Evolutionary conservation across 179 eudicot species (phyloP), one percentile per base, ranked within the genome.

Genomic region (Vitellaria paradoxa): DNA sequence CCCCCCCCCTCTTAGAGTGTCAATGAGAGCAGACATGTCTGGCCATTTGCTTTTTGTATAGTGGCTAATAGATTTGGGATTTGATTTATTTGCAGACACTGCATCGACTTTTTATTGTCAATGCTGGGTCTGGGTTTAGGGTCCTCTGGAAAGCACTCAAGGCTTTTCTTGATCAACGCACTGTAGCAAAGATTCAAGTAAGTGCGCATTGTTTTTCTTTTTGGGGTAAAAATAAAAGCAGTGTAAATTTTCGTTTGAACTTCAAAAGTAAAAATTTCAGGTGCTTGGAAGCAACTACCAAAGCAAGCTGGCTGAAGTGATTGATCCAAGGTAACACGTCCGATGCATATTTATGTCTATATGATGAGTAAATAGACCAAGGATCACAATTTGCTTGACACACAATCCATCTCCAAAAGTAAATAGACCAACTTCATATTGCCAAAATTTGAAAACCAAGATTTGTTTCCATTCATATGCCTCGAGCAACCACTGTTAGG

Each of bases 81-180:
- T 50, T 8, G 55, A 50, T 50, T 50, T 50, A 50, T 2, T 12
- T 50, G 55, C 86, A 87, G 92, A 90, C 92, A 21, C 84, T 89
- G 26, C 85, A 89, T 76, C 80, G 64, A 71, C 85, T 90, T 63
- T 89, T 76, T 61, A 82, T 90, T 60, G 74, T 90, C 47, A 90
- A 88, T 82, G 94, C 92, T 12, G 90, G 92, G 18, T 74, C 92
- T 55, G 84, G 86, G 37, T 90, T 90, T 57, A 87, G 72, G 65
- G 82, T 79, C 65, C 83, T 89, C 6, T 90, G 94, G 94, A 86
- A 78, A 81, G 89, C 86, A 7, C 75, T 89, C 56, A 79, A 56
- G 79, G 84, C 87, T 30, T 84, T 87, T 86, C 87, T 90, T 59
- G 94, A 90, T 60, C 79, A 77, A 55, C 85, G 86, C 2, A 90